Evolutionary conservation across 352 stramenopile species (phyloP).

Genomic region (Phytophthora megakarya): DNA sequence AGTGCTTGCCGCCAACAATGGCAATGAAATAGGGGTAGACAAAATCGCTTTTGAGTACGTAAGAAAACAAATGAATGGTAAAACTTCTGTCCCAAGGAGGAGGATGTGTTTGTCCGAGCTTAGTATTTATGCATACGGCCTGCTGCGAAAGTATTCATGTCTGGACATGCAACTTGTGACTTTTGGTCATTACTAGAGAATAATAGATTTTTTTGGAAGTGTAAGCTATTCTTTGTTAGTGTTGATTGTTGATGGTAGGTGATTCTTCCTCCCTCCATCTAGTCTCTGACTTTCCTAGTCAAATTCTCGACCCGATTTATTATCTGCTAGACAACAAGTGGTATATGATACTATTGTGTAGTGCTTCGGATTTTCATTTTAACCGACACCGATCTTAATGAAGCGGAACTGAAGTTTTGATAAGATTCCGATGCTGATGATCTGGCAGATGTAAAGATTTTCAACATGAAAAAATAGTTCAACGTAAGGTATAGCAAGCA

Average conservation of each 20-base stretch:
- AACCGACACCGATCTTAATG: background rate
- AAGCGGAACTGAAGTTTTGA: background rate
- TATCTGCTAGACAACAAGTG: background rate
- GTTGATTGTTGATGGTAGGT: background rate
- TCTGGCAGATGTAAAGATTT: background rate
- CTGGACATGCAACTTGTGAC: no score
- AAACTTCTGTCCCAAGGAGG: no score
- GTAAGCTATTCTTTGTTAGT: background rate
- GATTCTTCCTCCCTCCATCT: background rate
- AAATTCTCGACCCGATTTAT: background rate
- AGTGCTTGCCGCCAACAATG: no score
- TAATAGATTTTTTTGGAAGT: background rate
- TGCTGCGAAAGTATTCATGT: no score
- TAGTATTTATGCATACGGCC: no score
- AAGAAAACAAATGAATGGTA: no score
- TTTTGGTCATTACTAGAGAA: no score
- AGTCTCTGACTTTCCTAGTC: background rate
- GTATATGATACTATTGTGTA: background rate
- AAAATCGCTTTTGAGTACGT: no score
- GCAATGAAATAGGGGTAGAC: no score
- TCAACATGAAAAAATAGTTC: background rate
- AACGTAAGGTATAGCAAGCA: background rate
- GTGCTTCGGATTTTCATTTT: background rate
- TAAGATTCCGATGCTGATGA: background rate
- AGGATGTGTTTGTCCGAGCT: no score